Conservation (phyloP, 179 eudicot species). For the Beta macrorhiza region DNA sequence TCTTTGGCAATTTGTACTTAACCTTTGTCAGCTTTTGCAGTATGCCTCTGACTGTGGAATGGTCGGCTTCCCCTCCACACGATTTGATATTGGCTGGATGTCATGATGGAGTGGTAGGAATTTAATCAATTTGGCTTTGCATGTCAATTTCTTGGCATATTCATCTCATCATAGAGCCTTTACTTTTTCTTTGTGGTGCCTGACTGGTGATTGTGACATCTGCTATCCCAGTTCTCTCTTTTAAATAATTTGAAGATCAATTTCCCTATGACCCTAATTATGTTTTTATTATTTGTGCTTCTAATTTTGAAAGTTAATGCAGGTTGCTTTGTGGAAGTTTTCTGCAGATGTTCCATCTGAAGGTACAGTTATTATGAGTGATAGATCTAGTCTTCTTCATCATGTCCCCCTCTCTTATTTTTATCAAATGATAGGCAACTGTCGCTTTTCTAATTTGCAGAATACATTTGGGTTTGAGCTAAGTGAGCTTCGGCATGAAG, state of each 20-base stretch:
- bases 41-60: conserved; percentile 85
- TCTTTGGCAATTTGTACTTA: conserved; percentile 6
- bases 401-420: background rate
- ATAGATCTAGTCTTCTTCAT: background rate
- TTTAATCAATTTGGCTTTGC: conserved; percentile 1
- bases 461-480: background rate
- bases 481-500: conserved; percentile 2
- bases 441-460: background rate
- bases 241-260: background rate
- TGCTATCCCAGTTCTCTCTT: background rate
- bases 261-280: background rate
- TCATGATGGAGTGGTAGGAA: conserved; percentile 91
- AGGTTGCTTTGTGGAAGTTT: conserved; percentile 97
- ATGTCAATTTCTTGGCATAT: background rate
- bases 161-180: background rate
- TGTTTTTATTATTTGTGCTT: background rate
- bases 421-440: background rate
- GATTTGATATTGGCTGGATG: conserved; percentile 85
- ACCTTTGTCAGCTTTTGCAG: conserved; percentile 39
- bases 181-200: background rate
- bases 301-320: conserved; percentile 26
- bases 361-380: conserved; percentile 47
- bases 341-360: conserved; percentile 41
- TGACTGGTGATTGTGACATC: conserved; percentile 10
- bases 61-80: conserved; percentile 82